These are phyloP conservation scores for Auricularia sp. DNA, from an alignment of 768 basidiomycete genomes.

Conservation along the genomic window DNA sequence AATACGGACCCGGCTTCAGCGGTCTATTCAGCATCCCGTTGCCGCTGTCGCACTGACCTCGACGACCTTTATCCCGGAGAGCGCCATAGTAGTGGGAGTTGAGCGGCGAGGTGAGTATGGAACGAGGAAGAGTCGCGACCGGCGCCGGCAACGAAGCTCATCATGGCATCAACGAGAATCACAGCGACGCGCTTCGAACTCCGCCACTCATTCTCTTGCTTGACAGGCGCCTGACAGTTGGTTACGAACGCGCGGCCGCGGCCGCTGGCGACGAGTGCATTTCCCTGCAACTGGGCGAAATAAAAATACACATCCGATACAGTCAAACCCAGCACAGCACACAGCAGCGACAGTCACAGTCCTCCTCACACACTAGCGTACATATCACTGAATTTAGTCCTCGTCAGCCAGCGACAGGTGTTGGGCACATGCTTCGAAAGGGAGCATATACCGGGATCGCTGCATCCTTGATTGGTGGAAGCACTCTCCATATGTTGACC, in stretches of 20 bases:
- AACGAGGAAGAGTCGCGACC: neutral
- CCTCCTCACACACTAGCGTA: too few species aligned
- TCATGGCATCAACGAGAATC: neutral
- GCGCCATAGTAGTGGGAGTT: slow-evolving; percentile 3
- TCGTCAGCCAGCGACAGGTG: too few species aligned
- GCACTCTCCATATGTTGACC: neutral
- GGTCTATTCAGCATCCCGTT: neutral
- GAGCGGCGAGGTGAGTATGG: neutral
- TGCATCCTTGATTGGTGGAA: slow-evolving; percentile 29
- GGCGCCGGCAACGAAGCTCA: neutral
- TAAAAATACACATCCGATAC: too few species aligned
- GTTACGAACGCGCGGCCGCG: too few species aligned
- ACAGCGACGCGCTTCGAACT: neutral
- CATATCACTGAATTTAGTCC: too few species aligned
- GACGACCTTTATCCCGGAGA: slow-evolving; percentile 12
- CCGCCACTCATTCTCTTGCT: neutral
- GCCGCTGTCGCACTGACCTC: slow-evolving; percentile 9
- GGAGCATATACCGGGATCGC: slow-evolving; percentile 33
- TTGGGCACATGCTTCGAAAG: slow-evolving; percentile 20
- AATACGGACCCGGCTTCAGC: neutral
- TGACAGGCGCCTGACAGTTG: too few species aligned
- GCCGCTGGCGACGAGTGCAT: slow-evolving; percentile 2
- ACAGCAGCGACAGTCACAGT: too few species aligned
- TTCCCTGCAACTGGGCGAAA: slow-evolving; percentile 18
- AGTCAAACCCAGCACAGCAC: too few species aligned